Evolutionary conservation across 2,329 filamentous ascomycete species (phyloP).

Genomic region (Tolypocladium album): DNA sequence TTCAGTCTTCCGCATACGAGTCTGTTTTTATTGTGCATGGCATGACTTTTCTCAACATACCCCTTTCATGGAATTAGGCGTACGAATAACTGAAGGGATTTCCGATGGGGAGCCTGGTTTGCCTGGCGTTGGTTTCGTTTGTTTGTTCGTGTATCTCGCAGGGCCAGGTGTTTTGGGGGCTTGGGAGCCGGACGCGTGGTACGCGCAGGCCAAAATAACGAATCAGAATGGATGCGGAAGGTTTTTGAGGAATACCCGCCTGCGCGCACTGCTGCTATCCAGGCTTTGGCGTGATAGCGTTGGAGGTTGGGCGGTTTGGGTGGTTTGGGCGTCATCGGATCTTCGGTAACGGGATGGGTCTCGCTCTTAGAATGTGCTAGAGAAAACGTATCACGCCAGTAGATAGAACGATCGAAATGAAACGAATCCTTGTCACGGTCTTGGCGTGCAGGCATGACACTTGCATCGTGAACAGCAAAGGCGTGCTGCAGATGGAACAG

Average conservation of each 20-base stretch:
- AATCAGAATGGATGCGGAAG: background rate
- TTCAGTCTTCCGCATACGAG: background rate
- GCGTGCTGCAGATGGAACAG: background rate
- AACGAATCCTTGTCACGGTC: background rate
- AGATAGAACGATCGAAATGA: background rate
- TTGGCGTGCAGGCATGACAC: background rate
- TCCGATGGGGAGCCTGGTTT: background rate
- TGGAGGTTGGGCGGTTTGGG: background rate
- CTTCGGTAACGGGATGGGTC: background rate
- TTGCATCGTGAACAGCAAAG: background rate
- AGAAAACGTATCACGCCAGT: background rate
- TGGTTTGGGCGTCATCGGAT: background rate
- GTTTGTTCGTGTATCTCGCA: background rate
- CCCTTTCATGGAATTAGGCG: background rate
- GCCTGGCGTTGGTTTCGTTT: background rate
- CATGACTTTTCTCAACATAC: background rate
- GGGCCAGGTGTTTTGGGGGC: background rate
- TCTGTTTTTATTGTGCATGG: background rate
- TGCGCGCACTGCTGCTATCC: background rate
- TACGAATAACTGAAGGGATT: background rate
- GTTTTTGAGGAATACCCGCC: background rate
- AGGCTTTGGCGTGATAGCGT: background rate
- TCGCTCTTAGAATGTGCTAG: background rate
- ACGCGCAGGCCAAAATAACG: background rate
- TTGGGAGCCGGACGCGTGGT: background rate